Conservation (phyloP, 2,329 filamentous ascomycete genomes). For the Ceratocystiopsis minuta region DNA sequence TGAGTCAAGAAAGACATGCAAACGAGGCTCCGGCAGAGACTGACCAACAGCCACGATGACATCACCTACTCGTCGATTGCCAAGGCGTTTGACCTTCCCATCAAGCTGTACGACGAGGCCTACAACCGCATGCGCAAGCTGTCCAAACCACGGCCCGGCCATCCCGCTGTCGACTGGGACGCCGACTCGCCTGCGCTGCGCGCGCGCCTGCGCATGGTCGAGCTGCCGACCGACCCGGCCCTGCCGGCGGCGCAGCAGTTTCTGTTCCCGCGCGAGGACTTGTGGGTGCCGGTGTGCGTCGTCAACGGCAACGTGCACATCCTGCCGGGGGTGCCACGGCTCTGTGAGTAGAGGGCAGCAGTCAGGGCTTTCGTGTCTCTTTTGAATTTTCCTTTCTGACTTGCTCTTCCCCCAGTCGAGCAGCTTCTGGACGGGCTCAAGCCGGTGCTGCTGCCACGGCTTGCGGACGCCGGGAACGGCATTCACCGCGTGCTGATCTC, state of each 20-base stretch:
- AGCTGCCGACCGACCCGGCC: constrained; percentile 58
- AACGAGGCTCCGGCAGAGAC: not conserved
- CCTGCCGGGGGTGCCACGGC: constrained; percentile 68
- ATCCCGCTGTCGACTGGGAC: constrained; percentile 71
- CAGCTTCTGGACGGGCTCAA: constrained; percentile 60
- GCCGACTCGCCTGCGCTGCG: constrained; percentile 57
- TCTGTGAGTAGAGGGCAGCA: constrained; percentile 40
- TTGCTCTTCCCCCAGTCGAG: constrained; percentile 51
- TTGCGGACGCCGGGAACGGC: constrained; percentile 65
- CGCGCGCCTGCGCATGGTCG: constrained; percentile 80
- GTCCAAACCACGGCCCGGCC: constrained; percentile 47
- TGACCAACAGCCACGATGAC: constrained; percentile 61
- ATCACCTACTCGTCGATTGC: constrained; percentile 93
- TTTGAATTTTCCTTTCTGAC: not conserved
- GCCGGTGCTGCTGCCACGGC: constrained; percentile 47
- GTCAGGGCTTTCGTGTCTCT: too few relatives aligned
- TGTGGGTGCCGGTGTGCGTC: constrained; percentile 81
- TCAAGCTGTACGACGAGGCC: constrained; percentile 61
- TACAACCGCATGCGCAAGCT: constrained; percentile 70
- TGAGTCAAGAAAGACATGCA: constrained; percentile 23
- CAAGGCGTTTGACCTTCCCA: constrained; percentile 62
- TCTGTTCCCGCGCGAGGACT: constrained; percentile 58
- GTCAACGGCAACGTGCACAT: constrained; percentile 92
- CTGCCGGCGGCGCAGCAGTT: constrained; percentile 52
- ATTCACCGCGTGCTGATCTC: constrained; percentile 65